Base-by-base conservation (phyloP, 495 filamentous ascomycete species). In the Trichoderma erinaceum region DNA sequence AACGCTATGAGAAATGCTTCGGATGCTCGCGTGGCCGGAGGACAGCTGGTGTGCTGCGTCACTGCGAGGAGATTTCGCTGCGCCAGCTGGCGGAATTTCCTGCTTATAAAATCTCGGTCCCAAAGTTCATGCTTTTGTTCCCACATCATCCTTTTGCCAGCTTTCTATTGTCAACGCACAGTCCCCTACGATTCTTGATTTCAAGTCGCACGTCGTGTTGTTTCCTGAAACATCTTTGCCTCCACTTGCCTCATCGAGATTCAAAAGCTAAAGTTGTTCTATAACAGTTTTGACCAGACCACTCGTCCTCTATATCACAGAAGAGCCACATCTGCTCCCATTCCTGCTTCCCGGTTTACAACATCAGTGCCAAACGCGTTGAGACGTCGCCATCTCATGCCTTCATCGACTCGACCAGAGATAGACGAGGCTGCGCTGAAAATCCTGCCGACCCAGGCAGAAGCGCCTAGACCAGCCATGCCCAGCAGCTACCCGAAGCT, bases 1-100 rank as follows among this genome's bases (percentile, higher is more conserved):
- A 58, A 67, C 68, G 64, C 41, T 50, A 12, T 76, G 71, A 2
- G 71, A 71, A 3, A 66, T 67, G 65, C 25, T 52, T 65, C 67
- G 23, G 18, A 35, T 10, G 21, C 65, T 61, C 56, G 25, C 56
- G 56, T 61, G 56, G 27, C 56, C 25, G 29, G 29, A 16, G 27
- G 56, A 61, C 56, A 61, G 56, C 56, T 61, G 56, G 56, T 18
- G 56, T 18, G 27, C 25, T 61, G 56, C 27, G 29, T 61, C 56
- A 61, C 56, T 61, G 56, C 56, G 16, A 32, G 4, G n/a, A 21
- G 7, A 15, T 27, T 61, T 61, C 27, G 23, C 13, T 61, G 12
- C 29, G 25, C 25, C 25, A 21, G 25, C 25, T 61, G 25, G 23
- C 23, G 11, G 29, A 29, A 32, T 61, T 32, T 61, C 12, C 56